Conservation (phyloP, 768 basidiomycete genomes). For the Tubosaeta brunneosetosa region DNA sequence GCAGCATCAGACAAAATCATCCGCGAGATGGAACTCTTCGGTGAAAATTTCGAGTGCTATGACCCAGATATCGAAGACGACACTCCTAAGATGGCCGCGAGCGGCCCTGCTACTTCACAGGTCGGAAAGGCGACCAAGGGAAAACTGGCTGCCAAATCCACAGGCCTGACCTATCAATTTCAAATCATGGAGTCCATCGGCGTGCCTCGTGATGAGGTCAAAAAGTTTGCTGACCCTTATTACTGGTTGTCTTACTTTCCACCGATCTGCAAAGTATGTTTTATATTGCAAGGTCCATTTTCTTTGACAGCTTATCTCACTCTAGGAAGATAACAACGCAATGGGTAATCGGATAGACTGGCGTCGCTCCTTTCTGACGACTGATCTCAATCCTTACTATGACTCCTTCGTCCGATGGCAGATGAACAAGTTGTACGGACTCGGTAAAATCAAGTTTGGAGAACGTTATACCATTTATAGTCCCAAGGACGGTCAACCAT, state of each 20-base stretch:
- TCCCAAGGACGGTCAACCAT: constrained; percentile 97
- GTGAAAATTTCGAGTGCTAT: constrained; percentile 72
- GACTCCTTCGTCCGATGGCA: constrained; percentile 98
- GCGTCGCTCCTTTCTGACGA: constrained; percentile 92
- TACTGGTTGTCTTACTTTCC: constrained; percentile 95
- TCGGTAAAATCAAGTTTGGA: constrained; percentile 96
- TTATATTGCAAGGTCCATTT: background rate
- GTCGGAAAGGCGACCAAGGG: constrained; percentile 91
- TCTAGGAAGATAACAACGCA: constrained; percentile 65
- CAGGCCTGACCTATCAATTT: constrained; percentile 94
- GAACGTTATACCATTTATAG: constrained; percentile 98
- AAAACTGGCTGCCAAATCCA: constrained; percentile 88
- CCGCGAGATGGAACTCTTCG: constrained; percentile 95
- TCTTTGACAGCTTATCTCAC: background rate
- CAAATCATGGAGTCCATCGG: constrained; percentile 97
- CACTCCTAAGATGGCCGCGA: constrained; percentile 37
- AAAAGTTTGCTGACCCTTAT: constrained; percentile 93
- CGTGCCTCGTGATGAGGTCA: constrained; percentile 84
- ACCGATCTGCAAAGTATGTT: constrained; percentile 80
- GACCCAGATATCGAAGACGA: constrained; percentile 42
- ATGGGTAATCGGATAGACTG: constrained; percentile 98
- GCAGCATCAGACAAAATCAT: constrained; percentile 97
- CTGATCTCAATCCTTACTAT: constrained; percentile 94
- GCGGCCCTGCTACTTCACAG: constrained; percentile 43
- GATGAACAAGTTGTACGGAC: constrained; percentile 81